Evolutionary conservation across 192 early-diverging fungal species (phyloP).

Genomic region (Anaeromyces robustus): DNA sequence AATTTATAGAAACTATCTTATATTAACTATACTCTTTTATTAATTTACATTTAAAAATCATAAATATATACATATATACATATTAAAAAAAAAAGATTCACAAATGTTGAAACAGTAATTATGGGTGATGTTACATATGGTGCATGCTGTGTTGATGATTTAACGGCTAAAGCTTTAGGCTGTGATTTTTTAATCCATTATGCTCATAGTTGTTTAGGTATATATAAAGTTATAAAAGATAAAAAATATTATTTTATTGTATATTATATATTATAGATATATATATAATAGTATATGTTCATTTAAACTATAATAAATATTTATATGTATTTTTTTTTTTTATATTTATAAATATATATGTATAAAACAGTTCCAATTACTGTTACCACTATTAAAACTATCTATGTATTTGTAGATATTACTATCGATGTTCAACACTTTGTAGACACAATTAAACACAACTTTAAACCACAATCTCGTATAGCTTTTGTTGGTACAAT

Average conservation of each 20-base stretch:
- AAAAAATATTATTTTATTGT: neutral
- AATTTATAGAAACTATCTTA: no score
- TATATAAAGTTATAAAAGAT: neutral
- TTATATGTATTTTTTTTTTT: neutral
- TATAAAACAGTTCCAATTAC: conserved; percentile 74
- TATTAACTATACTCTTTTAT: no score
- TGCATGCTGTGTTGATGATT: conserved; percentile 97
- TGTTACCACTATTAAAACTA: conserved; percentile 80
- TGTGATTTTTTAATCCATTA: conserved; percentile 99
- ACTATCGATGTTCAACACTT: conserved; percentile 87
- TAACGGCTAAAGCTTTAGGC: conserved; percentile 71
- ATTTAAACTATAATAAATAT: neutral
- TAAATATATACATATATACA: no score
- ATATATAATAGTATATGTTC: no score
- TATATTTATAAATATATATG: no score
- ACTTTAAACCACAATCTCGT: conserved; percentile 43
- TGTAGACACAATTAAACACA: conserved; percentile 68
- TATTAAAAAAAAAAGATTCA: conserved; percentile 33
- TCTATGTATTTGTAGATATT: conserved; percentile 99
- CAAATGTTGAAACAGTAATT: conserved; percentile 75
- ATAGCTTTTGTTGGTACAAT: conserved; percentile 82
- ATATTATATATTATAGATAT: no score
- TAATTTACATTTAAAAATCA: no score
- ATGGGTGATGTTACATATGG: conserved; percentile 99
- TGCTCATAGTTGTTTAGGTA: conserved; percentile 86